A percentile compares a stretch with the other conserved stretches of the same genome.
Conservation (phyloP, 768 basidiomycete genomes). For the Hericium erinaceus region DNA sequence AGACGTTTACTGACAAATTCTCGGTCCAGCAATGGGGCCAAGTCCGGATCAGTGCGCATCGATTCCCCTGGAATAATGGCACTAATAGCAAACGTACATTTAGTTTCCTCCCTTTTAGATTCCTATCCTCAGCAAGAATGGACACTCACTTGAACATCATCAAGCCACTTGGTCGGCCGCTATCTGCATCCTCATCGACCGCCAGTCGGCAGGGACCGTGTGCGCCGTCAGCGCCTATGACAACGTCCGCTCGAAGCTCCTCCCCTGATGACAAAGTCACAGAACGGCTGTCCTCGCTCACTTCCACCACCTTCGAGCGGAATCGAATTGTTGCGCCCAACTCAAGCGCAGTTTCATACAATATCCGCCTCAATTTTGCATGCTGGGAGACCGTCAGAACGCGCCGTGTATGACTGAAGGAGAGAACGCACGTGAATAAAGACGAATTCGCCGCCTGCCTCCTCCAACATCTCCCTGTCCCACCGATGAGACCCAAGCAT, state of each 20-base stretch:
- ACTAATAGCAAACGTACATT: neutral
- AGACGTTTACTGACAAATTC: constrained; percentile 3
- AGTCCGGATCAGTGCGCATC: constrained; percentile 10
- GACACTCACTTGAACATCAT: constrained; percentile 21
- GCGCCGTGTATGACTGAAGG: neutral
- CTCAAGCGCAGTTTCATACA: constrained; percentile 21
- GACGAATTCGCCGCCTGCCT: constrained; percentile 23
- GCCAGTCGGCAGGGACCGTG: constrained; percentile 16
- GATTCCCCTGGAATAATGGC: constrained; percentile 11
- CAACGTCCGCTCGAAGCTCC: constrained; percentile 22
- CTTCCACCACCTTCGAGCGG: constrained; percentile 19
- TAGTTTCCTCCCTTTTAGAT: no score
- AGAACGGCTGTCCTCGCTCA: constrained; percentile 17
- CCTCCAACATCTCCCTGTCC: constrained; percentile 20
- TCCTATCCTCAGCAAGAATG: neutral
- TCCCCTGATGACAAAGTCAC: constrained; percentile 23
- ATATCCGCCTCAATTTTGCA: constrained; percentile 21
- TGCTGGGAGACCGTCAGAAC: constrained; percentile 17
- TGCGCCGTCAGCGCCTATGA: constrained; percentile 29
- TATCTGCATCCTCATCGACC: constrained; percentile 10
- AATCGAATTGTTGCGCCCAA: constrained; percentile 20
- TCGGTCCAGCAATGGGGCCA: constrained; percentile 5
- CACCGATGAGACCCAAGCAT: constrained; percentile 22
- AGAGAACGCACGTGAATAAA: constrained; percentile 18
- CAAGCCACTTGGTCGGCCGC: constrained; percentile 13